phyloP scores from a whole-genome alignment of 2,329 filamentous ascomycete genomes.

The Neofusicoccum ribis region DNA sequence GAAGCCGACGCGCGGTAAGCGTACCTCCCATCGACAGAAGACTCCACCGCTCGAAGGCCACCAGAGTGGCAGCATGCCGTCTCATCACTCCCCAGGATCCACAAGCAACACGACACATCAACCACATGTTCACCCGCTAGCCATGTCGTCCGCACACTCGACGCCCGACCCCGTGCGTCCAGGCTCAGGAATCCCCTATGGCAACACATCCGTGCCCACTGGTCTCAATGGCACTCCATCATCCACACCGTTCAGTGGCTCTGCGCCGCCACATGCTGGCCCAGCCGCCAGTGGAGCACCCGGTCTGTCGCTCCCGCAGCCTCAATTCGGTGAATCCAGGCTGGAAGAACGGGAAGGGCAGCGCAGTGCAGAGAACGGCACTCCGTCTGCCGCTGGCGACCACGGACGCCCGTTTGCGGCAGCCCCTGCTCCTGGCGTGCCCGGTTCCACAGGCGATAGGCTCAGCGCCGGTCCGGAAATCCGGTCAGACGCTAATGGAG shows the following conservation, averaged over 20 bases:
- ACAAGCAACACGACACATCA: constrained; percentile 18
- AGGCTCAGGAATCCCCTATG: constrained; percentile 24
- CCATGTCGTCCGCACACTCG: constrained; percentile 36
- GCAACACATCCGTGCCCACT: constrained; percentile 27
- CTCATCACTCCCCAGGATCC: constrained; percentile 26
- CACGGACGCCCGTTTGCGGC: constrained; percentile 28
- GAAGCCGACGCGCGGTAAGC: constrained; percentile 73
- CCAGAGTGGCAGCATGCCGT: constrained; percentile 22
- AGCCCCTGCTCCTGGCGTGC: constrained; percentile 17
- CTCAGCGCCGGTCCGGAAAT: constrained; percentile 23
- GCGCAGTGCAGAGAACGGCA: constrained; percentile 24
- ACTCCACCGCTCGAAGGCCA: constrained; percentile 31
- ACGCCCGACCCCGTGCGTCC: constrained; percentile 37
- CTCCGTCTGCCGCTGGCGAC: constrained; percentile 28
- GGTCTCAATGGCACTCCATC: constrained; percentile 31
- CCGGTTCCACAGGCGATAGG: constrained; percentile 19
- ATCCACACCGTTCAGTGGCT: constrained; percentile 20
- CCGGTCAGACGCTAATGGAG: constrained; percentile 36
- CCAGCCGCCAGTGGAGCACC: constrained; percentile 29
- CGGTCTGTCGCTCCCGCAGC: constrained; percentile 21
- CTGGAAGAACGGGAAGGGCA: constrained; percentile 21
- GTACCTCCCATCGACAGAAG: constrained; percentile 58
- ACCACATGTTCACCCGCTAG: constrained; percentile 25
- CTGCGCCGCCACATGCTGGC: constrained; percentile 28
- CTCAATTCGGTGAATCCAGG: constrained; percentile 22